Percentiles rank a stretch among this genome's conserved stretches.
Evolutionary conservation across 371 early-diverging fungal genomes (phyloP).

Genomic region (Coemansia sp.): DNA sequence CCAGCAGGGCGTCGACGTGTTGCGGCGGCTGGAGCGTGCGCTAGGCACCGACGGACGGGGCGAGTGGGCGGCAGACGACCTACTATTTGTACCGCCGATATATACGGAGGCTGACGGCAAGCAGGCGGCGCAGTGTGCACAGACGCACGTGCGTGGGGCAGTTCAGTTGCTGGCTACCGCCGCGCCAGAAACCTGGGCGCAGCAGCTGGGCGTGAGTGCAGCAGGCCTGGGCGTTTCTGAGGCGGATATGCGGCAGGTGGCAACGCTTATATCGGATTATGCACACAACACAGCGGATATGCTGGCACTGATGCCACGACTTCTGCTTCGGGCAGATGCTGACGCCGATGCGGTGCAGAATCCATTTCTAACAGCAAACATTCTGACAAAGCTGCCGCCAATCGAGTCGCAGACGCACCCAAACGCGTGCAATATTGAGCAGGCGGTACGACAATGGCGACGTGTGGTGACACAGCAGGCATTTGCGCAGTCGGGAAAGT

Average conservation of each 20-base stretch:
- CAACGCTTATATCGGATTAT: slow-evolving; percentile 19
- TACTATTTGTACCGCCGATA: slow-evolving; percentile 35
- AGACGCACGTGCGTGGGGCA: slow-evolving; percentile 13
- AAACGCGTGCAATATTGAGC: slow-evolving; percentile 21
- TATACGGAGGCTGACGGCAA: slow-evolving; percentile 13
- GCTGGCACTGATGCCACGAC: slow-evolving; percentile 12
- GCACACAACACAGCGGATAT: slow-evolving; percentile 12
- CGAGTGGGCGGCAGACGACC: slow-evolving; percentile 9
- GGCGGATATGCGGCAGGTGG: slow-evolving; percentile 33
- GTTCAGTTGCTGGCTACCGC: slow-evolving; percentile 8
- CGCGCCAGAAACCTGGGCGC: not conserved
- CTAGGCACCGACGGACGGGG: slow-evolving; percentile 9
- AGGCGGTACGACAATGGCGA: slow-evolving; percentile 30
- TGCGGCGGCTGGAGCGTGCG: slow-evolving; percentile 18
- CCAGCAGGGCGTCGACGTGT: slow-evolving; percentile 16
- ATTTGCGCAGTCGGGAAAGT: slow-evolving; percentile 23
- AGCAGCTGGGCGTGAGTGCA: slow-evolving; percentile 9
- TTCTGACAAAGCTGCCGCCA: slow-evolving; percentile 22
- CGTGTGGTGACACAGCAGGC: slow-evolving; percentile 22
- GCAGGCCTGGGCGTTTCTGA: slow-evolving; percentile 4
- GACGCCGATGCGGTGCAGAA: not conserved
- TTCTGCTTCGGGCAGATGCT: not conserved
- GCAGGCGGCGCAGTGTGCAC: slow-evolving; percentile 9
- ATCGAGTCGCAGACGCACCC: slow-evolving; percentile 26
- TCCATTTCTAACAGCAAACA: slow-evolving; percentile 24